Evolutionary conservation across 2,329 filamentous ascomycete genomes (phyloP).

Genomic region (Didymella pinodella): DNA sequence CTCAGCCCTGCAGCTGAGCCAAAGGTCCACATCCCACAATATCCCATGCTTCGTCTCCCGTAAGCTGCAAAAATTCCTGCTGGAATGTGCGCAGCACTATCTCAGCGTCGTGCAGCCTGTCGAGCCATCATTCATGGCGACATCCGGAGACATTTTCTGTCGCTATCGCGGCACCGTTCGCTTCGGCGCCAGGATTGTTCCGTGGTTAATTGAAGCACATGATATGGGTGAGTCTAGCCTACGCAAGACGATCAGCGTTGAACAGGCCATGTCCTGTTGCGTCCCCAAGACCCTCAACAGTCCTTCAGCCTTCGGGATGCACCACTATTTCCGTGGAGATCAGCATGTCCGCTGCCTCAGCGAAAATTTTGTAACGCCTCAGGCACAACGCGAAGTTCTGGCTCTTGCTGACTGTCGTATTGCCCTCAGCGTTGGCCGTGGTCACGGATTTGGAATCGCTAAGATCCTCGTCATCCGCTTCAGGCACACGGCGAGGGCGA

Average conservation of each 20-base stretch:
- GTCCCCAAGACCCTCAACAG: constrained; percentile 18
- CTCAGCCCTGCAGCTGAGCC: constrained; percentile 42
- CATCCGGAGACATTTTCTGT: constrained; percentile 34
- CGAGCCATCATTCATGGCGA: constrained; percentile 26
- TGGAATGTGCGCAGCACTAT: constrained; percentile 24
- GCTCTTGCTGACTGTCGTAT: constrained; percentile 32
- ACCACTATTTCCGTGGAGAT: constrained; percentile 18
- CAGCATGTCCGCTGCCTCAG: constrained; percentile 24
- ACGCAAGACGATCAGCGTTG: constrained; percentile 25
- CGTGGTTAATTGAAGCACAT: constrained; percentile 23
- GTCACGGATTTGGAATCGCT: constrained; percentile 34
- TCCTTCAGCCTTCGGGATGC: constrained; percentile 1
- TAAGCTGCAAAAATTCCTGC: constrained; percentile 29
- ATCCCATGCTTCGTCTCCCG: constrained; percentile 21
- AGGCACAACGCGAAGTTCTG: constrained; percentile 18
- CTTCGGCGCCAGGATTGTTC: constrained; percentile 18
- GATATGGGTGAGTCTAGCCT: constrained; percentile 23
- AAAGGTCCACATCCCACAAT: constrained; percentile 20
- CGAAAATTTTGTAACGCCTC: constrained; percentile 25
- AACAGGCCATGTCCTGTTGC: constrained; percentile 29
- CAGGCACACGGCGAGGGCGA: constrained; percentile 30
- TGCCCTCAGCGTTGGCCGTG: constrained; percentile 30
- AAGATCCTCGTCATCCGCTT: constrained; percentile 30
- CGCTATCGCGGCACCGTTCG: constrained; percentile 22
- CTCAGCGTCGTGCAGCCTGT: constrained; percentile 26